phyloP scores from a whole-genome alignment of 306 rosid genomes.

The Vigna mungo region DNA sequence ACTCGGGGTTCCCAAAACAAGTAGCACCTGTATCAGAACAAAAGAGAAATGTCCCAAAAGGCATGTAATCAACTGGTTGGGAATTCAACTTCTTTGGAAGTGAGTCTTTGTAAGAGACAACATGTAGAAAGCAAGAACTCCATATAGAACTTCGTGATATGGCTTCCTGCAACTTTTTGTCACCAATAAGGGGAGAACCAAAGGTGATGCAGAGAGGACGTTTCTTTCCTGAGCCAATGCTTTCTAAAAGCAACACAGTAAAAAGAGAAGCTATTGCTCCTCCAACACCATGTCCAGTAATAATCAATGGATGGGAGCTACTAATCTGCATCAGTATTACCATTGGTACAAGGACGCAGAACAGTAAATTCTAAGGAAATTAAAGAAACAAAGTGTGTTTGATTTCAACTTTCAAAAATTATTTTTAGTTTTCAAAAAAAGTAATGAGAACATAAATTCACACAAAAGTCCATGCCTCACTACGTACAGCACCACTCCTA shows the following conservation, averaged over 20 bases:
- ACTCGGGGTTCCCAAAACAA: conserved; percentile 59
- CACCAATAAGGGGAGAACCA: conserved; percentile 74
- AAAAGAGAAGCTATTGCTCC: conserved; percentile 82
- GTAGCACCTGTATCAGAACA: conserved; percentile 54
- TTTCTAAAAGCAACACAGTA: conserved; percentile 61
- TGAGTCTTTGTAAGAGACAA: conserved; percentile 61
- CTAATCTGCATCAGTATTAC: conserved; percentile 39
- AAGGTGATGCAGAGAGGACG: conserved; percentile 79
- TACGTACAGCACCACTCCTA: neutral
- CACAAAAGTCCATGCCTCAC: neutral
- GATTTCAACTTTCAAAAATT: neutral
- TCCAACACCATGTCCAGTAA: conserved; percentile 69
- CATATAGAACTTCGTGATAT: conserved; percentile 56
- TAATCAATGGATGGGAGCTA: conserved; percentile 43
- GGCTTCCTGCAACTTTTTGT: conserved; percentile 48
- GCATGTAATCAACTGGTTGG: conserved; percentile 27
- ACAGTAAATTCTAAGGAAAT: neutral
- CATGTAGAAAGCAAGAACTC: conserved; percentile 77
- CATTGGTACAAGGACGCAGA: neutral
- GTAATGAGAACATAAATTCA: neutral
- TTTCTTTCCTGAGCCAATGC: conserved; percentile 43
- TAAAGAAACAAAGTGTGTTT: neutral
- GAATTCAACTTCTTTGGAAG: conserved; percentile 37
- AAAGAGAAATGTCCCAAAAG: conserved; percentile 76
- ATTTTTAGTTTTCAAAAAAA: neutral